phyloP scores from a whole-genome alignment of 169 alveolate species.

The Cystoisospora suis region DNA sequence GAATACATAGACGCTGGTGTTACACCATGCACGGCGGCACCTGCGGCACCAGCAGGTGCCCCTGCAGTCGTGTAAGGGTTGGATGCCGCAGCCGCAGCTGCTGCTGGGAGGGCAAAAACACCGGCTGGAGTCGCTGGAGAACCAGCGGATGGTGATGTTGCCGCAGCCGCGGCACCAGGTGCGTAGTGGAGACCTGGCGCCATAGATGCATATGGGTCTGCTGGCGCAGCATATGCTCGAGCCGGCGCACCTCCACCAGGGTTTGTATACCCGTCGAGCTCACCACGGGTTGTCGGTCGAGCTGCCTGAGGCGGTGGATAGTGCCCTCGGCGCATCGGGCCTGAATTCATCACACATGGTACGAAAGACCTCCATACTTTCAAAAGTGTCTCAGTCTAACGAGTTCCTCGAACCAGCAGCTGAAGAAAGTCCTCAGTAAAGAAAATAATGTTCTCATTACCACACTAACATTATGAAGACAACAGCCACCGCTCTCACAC shows the following conservation, averaged over 20 bases:
- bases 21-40: neutral
- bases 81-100: neutral
- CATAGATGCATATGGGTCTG: conserved; percentile 1
- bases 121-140: neutral
- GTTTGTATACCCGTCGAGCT: neutral
- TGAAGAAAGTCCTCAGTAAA: neutral
- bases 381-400: neutral
- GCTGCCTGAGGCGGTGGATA: neutral
- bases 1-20: neutral
- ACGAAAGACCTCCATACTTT: no score
- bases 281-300: neutral
- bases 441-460: neutral
- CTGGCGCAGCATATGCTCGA: conserved; percentile 1
- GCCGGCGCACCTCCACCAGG: no score
- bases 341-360: neutral
- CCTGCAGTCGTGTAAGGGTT: neutral
- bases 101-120: neutral
- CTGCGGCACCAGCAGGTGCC: neutral
- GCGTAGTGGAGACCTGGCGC: conserved; percentile 3
- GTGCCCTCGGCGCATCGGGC: conserved; percentile 24
- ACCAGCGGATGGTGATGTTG: neutral
- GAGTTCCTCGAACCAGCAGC: neutral
- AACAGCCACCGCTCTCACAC: neutral
- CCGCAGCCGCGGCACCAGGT: neutral
- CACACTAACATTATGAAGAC: neutral